Evolutionary conservation across 2,329 filamentous ascomycete genomes (phyloP), one percentile per base, ranked within the genome.

Genomic region (Pseudogymnoascus sp.): DNA sequence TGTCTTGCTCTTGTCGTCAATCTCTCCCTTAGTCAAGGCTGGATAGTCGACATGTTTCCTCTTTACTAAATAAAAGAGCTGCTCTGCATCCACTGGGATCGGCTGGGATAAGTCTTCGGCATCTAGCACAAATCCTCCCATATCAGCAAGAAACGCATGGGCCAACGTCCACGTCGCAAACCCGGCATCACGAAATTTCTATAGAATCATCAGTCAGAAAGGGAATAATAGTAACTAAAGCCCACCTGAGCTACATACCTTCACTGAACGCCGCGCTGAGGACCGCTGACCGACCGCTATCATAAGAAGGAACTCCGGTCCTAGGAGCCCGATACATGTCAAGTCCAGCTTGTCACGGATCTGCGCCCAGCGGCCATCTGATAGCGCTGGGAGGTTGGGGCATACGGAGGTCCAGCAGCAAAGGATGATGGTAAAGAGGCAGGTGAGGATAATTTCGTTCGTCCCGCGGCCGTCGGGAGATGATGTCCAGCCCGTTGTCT

Each of bases 71-170:
- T 73, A 75, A 18, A 69, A 66, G 1, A 76, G 64, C 62, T 76
- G 71, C 57, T 75, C 72, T 0, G 73, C 71, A 39, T 77, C 71
- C 6, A 79, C 67, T 2, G 77, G 75, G 62, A 79, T 76, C 0
- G 68, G 51, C 1, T 64, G 36, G 16, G 60, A 71, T 11, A 47
- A 23, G 16, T 75, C 75, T 1, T 66, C 68, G 8, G 69, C 68
- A 8, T 71, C 62, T 0, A 79, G 68, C 0, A 73, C 34, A 61
- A 78, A 73, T 2, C 77, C 77, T 1, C 78, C 77, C 72, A 76
- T 77, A 60, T 78, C 74, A 3, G 72, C 76, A 62, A 73, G 77
- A 65, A 79, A 79, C 1, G 72, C 76, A 62, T 79, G 73, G 8
- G 62, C 72, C 57, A 76, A 68, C 0, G 74, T 77, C 77, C 77